Base-by-base conservation (phyloP, 805 yeast species). In the Wickerhamomyces chambardii region DNA sequence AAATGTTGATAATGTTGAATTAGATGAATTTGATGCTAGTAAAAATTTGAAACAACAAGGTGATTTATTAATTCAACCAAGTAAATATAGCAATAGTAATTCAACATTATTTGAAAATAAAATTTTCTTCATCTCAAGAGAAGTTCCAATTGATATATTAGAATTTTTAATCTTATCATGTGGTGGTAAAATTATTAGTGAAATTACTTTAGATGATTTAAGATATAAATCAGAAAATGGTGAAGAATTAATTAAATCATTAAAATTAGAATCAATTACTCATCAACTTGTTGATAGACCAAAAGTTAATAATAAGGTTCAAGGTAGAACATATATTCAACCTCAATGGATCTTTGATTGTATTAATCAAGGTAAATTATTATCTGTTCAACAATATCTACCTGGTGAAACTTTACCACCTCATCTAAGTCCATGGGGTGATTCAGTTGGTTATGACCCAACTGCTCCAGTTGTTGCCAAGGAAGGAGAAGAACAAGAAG, bases 341-440 rank as follows among this genome's bases (percentile, higher is more conserved):
- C 98, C 98, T 15, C 98, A 92, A 67, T 92, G 98, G 98, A 69
- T 92, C 22, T 89, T 92, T 57, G 98, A 92, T 58, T 79, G 82
- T 51, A 64, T 92, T 41, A 92, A 92, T 65, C 81, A 82, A 61
- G 73, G 75, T 33, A 67, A 73, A 40, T 67, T 92, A 41, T 66
- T 83, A 40, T 75, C 92, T 15, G 95, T 85, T 17, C 78, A 80
- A 36, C 70, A 69, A 36, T 92, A 92, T 55, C 83, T 94, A 30
- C 95, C 96, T 5, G 98, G 98, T 37, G 97, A 90, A 63, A 66
- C 85, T 5, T 68, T 92, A 44, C 98, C 98, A 31, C 97, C 98
- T 27, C 98, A 92, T 61, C 68, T 92, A 51, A 84, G 95, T 35
- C 98, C 98, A 66, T 92, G 98, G 97, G 97, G 97, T 48, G 98